Conservation (phyloP, 257 asterid species). For the Coffea canephora region DNA sequence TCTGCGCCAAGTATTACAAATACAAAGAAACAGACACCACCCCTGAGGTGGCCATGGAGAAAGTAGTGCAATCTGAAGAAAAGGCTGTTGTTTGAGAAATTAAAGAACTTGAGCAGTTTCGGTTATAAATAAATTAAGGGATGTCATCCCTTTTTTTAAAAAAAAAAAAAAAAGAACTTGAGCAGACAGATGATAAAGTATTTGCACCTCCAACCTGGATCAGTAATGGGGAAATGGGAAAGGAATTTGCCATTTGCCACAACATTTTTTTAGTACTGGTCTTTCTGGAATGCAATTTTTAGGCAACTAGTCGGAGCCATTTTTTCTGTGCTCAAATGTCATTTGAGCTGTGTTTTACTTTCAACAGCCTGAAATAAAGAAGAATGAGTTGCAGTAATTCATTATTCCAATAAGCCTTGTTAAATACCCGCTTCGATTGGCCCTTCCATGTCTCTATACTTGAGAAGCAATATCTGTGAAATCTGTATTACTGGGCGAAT, state of each 20-base stretch:
- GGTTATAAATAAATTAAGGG: too few relatives aligned
- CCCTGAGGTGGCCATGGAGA: slow-evolving; percentile 9
- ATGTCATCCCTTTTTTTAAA: too few relatives aligned
- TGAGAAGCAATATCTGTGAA: too few relatives aligned
- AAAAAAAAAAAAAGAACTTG: too few relatives aligned
- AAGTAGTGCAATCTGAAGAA: too few relatives aligned
- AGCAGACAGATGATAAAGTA: not conserved
- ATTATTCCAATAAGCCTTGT: too few relatives aligned
- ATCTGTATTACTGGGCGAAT: too few relatives aligned
- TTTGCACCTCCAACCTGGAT: not conserved
- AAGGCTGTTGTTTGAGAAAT: slow-evolving; percentile 15
- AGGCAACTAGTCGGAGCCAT: not conserved
- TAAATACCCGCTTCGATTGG: too few relatives aligned
- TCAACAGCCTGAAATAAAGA: too few relatives aligned
- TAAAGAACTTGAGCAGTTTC: too few relatives aligned
- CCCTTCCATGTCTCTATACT: too few relatives aligned
- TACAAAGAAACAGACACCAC: slow-evolving; percentile 27
- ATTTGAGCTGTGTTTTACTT: not conserved
- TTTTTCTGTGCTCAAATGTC: not conserved
- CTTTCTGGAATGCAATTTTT: not conserved
- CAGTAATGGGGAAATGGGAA: not conserved
- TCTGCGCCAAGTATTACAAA: slow-evolving; percentile 37
- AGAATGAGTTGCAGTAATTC: too few relatives aligned
- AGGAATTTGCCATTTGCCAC: not conserved
- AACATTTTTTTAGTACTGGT: not conserved